Conservation (phyloP, 2,329 filamentous ascomycete species). For the Thielaviopsis euricoi region DNA sequence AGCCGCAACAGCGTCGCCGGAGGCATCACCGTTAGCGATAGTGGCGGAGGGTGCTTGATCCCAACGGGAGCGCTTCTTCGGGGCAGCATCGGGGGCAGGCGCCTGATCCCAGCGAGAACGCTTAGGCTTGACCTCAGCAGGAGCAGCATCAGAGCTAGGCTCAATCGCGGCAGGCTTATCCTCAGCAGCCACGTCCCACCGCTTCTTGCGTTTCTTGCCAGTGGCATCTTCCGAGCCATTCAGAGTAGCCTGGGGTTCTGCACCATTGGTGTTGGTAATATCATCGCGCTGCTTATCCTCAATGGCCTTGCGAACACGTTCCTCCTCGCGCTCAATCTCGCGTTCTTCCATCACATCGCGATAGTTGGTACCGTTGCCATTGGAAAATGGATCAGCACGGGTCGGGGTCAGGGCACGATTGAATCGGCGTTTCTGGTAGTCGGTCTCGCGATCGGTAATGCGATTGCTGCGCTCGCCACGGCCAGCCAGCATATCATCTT, state of each 20-base stretch:
- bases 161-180: slow-evolving; percentile 30
- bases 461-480: slow-evolving; percentile 74
- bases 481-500: slow-evolving; percentile 75
- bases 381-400: slow-evolving; percentile 68
- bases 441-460: slow-evolving; percentile 84
- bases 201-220: slow-evolving; percentile 75
- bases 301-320: slow-evolving; percentile 65
- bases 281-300: slow-evolving; percentile 50
- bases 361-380: slow-evolving; percentile 64
- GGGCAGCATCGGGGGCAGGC: slow-evolving; percentile 40
- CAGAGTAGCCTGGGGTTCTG: slow-evolving; percentile 51
- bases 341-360: slow-evolving; percentile 79
- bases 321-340: slow-evolving; percentile 86
- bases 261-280: slow-evolving; percentile 37
- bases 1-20: slow-evolving; percentile 43
- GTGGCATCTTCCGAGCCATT: slow-evolving; percentile 56
- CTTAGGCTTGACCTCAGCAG: slow-evolving; percentile 43
- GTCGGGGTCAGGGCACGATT: slow-evolving; percentile 76
- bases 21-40: slow-evolving; percentile 54
- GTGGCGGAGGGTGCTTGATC: slow-evolving; percentile 76
- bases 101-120: slow-evolving; percentile 81
- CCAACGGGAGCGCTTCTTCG: slow-evolving; percentile 74
- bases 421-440: slow-evolving; percentile 93
- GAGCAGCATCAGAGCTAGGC: slow-evolving; percentile 24
- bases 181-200: slow-evolving; percentile 59